Evolutionary conservation across 192 early-diverging fungal species (phyloP), one percentile per base, ranked within the genome.

Genomic region (Coemansia sp.): DNA sequence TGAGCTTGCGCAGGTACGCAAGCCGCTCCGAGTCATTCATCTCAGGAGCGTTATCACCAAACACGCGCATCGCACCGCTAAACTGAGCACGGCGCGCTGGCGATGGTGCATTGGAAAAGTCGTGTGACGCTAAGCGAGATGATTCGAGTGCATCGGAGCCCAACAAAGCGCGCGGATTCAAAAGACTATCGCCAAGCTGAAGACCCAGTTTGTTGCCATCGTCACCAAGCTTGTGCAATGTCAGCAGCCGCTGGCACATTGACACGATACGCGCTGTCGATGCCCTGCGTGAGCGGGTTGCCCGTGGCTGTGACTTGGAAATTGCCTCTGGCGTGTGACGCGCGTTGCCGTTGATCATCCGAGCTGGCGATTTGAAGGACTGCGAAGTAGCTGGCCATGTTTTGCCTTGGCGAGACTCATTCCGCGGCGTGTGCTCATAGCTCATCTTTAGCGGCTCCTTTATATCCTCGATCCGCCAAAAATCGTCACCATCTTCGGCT

Each of bases 61-160:
- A 75, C 68, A 78, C 81, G 3, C 81, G 81, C 73, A 84, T 84
- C 5, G 81, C 41, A 22, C 81, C 81, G 64, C 81, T 78, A 65
- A 84, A 73, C 41, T 74, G 60, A 11, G 81, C 70, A 33, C 73
- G 73, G 18, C 73, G 76, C 11, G 60, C 44, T 20, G 81, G 81
- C 22, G 76, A 60, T 15, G 81, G 73, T 24, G 16, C 57, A 51
- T 49, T 52, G 3, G 76, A 75, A 11, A 44, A 33, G 0, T 24
- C 59, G 55, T 43, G 57, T 18, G 68, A 24, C 43, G 36, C 29
- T 15, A 43, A 33, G 27, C 24, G 11, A 34, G 68, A 43, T 36
- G 68, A 8, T 11, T n/a, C 41, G 4, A 31, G 41, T 41, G 43
- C 57, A 47, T 44, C 29, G 4, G 49, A 29, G 12, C 67, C 57